Evolutionary conservation across 495 filamentous ascomycete genomes (phyloP), one percentile per base, ranked within the genome.

Genomic region (Rhypophila decipiens): DNA sequence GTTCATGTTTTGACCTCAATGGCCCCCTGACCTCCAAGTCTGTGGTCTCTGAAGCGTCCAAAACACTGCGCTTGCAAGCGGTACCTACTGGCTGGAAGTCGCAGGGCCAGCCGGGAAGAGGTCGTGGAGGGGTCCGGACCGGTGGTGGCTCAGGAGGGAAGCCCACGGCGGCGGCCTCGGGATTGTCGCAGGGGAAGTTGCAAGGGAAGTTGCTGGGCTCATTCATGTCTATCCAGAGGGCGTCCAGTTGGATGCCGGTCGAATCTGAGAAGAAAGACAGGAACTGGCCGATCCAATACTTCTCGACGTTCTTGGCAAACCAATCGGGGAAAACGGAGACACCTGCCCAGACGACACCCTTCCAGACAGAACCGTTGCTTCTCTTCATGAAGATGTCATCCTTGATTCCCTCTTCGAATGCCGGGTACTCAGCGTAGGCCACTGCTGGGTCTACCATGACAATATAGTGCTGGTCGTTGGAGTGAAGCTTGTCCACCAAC

Each of bases 401-500:
- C 5, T 78, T 68, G 3, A 76, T 61, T 8, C 86, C 88, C 27
- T 77, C 72, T 34, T 84, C 69, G 60, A 83, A 87, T 2, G 80
- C 67, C 0, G 72, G 68, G 55, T 91, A 88, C 55, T 86, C 69
- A 44, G 78, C 68, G 50, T 82, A 83, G 10, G 80, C 80, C 47
- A 90, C 80, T 10, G 87, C 86, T 3, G 88, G 88, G 55, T 95
- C 88, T 9, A 95, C 87, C 87, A 94, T 94, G 34, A 93, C 70
- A 37, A 91, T 77, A 51, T 91, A 90, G 42, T 89, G 76, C 58
- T 93, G 89, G 41, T 89, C 53, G 55, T 86, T 75, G 21, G 64
- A 61, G 60, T 95, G 89, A 0, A 95, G 75, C 54, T 87, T 77
- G 38, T 73, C 66, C 34, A 91, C 79, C 12, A 93, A 56, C 46